These are phyloP conservation scores for Hypoxylon sp. DNA, from an alignment of 2,329 filamentous ascomycete genomes.

Conservation along the genomic window DNA sequence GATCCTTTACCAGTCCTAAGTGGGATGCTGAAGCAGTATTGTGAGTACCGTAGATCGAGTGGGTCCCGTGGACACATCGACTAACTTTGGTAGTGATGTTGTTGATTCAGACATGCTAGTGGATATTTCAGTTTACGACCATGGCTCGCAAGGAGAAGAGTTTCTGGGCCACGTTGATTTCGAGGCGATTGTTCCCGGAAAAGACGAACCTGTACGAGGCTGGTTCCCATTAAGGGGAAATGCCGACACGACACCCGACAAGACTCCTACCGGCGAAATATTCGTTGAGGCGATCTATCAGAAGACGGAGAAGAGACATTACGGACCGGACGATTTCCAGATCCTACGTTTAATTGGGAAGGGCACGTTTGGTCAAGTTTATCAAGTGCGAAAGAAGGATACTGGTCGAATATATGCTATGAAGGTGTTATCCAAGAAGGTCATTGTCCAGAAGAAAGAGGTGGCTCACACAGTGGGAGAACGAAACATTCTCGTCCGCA, in stretches of 20 bases:
- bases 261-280: constrained; percentile 87
- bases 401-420: constrained; percentile 97
- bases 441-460: constrained; percentile 99
- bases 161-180: constrained; percentile 93
- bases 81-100: constrained; percentile 76
- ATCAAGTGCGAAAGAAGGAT: constrained; percentile 97
- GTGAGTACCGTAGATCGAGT: constrained; percentile 68
- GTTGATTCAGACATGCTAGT: constrained; percentile 91
- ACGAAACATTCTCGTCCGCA: constrained; percentile 95
- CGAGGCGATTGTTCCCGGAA: constrained; percentile 73
- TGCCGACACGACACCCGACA: constrained; percentile 76
- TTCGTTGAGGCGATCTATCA: constrained; percentile 89
- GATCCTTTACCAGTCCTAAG: constrained; percentile 82
- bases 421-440: constrained; percentile 99
- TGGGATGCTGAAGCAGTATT: constrained; percentile 98
- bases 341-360: constrained; percentile 97
- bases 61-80: constrained; percentile 29
- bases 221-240: constrained; percentile 89
- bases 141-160: constrained; percentile 81
- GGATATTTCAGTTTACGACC: constrained; percentile 94
- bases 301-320: constrained; percentile 88
- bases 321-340: constrained; percentile 94
- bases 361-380: constrained; percentile 98
- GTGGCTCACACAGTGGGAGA: constrained; percentile 97
- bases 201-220: constrained; percentile 78